A percentile compares a stretch with the other conserved stretches of the same genome.
Conservation (phyloP, 192 early-diverging fungal genomes). For the Phlyctochytrium arcticum region DNA sequence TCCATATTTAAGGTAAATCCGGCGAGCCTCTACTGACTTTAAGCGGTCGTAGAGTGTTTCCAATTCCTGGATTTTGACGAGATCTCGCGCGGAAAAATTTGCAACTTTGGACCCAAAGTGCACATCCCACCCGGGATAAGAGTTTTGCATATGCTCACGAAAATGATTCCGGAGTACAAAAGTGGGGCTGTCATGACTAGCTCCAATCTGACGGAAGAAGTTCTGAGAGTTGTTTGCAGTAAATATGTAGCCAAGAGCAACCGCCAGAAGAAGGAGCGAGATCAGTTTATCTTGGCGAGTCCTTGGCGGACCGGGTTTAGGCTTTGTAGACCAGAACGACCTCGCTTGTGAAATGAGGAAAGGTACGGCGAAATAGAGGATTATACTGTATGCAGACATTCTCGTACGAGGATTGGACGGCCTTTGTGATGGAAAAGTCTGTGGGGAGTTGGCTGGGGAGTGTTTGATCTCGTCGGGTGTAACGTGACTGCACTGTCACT, state of each 20-base stretch:
- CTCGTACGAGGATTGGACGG: no score
- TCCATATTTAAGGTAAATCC: constrained; percentile 25
- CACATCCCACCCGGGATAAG: constrained; percentile 25
- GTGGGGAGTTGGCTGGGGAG: no score
- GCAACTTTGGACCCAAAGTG: not conserved
- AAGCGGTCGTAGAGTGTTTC: constrained; percentile 17
- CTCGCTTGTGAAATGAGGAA: no score
- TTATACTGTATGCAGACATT: no score
- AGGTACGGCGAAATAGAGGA: no score
- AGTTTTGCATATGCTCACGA: constrained; percentile 14
- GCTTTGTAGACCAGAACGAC: no score
- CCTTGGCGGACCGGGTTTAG: no score
- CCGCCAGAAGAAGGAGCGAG: constrained; percentile 20
- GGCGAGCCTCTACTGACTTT: constrained; percentile 4
- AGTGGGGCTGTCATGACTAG: not conserved
- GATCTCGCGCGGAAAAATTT: not conserved
- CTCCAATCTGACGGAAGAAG: not conserved
- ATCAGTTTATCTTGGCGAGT: no score
- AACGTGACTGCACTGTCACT: no score
- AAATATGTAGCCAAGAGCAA: not conserved
- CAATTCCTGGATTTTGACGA: constrained; percentile 1
- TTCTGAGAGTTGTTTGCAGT: not conserved
- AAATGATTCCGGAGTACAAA: constrained; percentile 20
- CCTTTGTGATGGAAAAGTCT: no score
- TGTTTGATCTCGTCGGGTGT: no score